Conservation (phyloP, 1,284 basidiomycete genomes). For the Serendipita sp. region DNA sequence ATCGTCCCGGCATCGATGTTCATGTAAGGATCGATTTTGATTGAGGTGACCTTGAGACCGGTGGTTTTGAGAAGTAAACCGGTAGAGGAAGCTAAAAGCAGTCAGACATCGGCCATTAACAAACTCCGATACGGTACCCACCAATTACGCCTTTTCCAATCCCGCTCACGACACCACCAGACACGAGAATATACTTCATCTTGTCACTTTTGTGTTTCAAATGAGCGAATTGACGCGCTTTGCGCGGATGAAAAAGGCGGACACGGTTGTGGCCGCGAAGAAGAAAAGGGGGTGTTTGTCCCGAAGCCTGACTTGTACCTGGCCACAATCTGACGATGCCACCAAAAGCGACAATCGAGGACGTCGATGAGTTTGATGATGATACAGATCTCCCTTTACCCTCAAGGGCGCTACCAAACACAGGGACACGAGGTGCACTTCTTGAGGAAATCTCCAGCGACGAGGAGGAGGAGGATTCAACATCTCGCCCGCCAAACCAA, state of each 20-base stretch:
- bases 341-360: slow-evolving; percentile 34
- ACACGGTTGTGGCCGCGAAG: neutral
- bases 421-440: slow-evolving; percentile 55
- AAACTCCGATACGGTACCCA: slow-evolving; percentile 27
- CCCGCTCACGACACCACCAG: slow-evolving; percentile 84
- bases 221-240: too few relatives aligned
- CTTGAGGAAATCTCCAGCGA: slow-evolving; percentile 46
- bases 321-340: neutral
- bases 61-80: slow-evolving; percentile 91
- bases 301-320: neutral
- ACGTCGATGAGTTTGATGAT: slow-evolving; percentile 57
- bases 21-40: slow-evolving; percentile 99
- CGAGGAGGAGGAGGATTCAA: slow-evolving; percentile 16
- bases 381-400: slow-evolving; percentile 73
- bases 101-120: neutral
- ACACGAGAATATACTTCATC: slow-evolving; percentile 76
- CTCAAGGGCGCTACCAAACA: slow-evolving; percentile 46
- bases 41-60: slow-evolving; percentile 92
- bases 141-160: slow-evolving; percentile 93
- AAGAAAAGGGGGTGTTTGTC: neutral
- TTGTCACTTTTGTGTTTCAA: neutral
- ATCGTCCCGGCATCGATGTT: slow-evolving; percentile 99
- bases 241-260: neutral
- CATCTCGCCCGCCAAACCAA: neutral
- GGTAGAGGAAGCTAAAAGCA: slow-evolving; percentile 74